phyloP scores from a whole-genome alignment of 2,329 filamentous ascomycete species.

The Apiospora sp. region DNA sequence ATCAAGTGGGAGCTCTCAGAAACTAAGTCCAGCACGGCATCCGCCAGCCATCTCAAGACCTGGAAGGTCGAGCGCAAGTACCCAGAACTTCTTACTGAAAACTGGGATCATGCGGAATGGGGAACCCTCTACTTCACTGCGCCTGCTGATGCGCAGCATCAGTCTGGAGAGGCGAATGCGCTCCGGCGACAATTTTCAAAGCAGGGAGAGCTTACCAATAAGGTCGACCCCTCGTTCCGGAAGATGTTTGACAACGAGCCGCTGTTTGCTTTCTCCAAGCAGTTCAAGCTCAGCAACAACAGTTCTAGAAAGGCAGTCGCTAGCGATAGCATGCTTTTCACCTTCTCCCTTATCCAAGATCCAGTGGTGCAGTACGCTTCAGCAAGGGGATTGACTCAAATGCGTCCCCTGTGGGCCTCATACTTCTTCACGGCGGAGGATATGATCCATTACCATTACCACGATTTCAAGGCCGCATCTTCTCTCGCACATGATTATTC shows the following conservation, averaged over 20 bases:
- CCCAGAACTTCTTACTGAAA: slow-evolving; percentile 78
- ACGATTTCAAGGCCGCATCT: slow-evolving; percentile 72
- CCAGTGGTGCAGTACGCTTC: slow-evolving; percentile 83
- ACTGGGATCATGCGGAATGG: slow-evolving; percentile 81
- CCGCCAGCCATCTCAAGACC: slow-evolving; percentile 61
- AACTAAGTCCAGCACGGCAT: slow-evolving; percentile 42
- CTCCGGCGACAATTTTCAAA: slow-evolving; percentile 75
- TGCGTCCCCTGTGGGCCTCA: slow-evolving; percentile 82
- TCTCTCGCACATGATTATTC: slow-evolving; percentile 77
- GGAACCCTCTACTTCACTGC: slow-evolving; percentile 80
- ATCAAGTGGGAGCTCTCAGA: slow-evolving; percentile 74
- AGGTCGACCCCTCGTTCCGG: slow-evolving; percentile 71
- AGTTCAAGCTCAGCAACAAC: slow-evolving; percentile 58
- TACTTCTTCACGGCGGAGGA: slow-evolving; percentile 71
- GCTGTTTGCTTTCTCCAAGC: slow-evolving; percentile 80
- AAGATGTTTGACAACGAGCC: slow-evolving; percentile 80
- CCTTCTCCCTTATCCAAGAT: slow-evolving; percentile 78
- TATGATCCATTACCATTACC: slow-evolving; percentile 79
- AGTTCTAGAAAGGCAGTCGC: slow-evolving; percentile 36
- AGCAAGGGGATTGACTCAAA: slow-evolving; percentile 76
- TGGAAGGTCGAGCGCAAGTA: slow-evolving; percentile 68
- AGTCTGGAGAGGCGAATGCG: slow-evolving; percentile 72
- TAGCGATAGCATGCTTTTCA: slow-evolving; percentile 71
- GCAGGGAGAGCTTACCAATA: slow-evolving; percentile 71
- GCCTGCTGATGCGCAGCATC: slow-evolving; percentile 71